These are phyloP conservation scores for Microdochium bolleyi DNA, from an alignment of 2,329 filamentous ascomycete genomes.

Conservation along the genomic window DNA sequence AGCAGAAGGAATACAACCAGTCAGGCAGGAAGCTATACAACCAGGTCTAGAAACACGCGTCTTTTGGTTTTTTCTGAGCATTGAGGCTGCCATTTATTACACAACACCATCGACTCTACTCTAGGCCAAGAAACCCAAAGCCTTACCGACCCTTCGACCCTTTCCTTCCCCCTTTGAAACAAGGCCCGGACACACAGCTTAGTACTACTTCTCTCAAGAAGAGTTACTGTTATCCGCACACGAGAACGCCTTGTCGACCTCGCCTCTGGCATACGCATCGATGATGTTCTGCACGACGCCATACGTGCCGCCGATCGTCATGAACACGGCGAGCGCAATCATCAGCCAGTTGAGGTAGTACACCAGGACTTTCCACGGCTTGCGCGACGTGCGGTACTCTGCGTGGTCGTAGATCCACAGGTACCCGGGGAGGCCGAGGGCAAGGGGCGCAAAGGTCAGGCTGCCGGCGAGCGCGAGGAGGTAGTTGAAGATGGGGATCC, in stretches of 20 bases:
- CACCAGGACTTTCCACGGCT: slow-evolving; percentile 7
- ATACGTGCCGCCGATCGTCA: slow-evolving; percentile 31
- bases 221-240: slow-evolving; percentile 36
- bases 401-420: slow-evolving; percentile 26
- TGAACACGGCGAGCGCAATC: slow-evolving; percentile 24
- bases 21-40: no score
- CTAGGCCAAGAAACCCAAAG: no score
- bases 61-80: no score
- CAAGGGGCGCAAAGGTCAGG: slow-evolving; percentile 25
- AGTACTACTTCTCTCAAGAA: slow-evolving; percentile 13
- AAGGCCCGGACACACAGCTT: no score
- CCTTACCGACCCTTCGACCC: no score
- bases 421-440: slow-evolving; percentile 23
- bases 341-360: slow-evolving; percentile 25
- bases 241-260: slow-evolving; percentile 37
- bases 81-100: no score
- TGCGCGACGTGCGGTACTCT: slow-evolving; percentile 18
- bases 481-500: slow-evolving; percentile 22
- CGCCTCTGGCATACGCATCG: slow-evolving; percentile 37
- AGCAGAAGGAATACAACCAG: no score
- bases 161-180: background rate
- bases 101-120: no score
- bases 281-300: slow-evolving; percentile 42
- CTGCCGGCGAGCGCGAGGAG: slow-evolving; percentile 20
- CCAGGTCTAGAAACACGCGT: no score